Base-by-base conservation (phyloP, 225 moss, liverwort and hornwort genomes). In the Takakia lepidozioides region DNA sequence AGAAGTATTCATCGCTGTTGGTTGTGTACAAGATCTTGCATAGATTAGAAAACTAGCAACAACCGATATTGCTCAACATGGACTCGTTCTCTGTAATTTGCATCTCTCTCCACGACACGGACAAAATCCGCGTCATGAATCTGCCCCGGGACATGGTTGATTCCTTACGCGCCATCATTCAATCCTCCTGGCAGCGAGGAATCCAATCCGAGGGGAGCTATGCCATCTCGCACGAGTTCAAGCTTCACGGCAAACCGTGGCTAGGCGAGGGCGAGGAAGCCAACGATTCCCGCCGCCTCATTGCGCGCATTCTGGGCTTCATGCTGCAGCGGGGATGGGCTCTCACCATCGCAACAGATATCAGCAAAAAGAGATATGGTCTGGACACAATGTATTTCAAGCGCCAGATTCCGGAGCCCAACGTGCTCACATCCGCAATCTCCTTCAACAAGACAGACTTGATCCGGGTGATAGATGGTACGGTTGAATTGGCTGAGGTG, bases 201-300 rank as follows among this genome's bases (percentile, higher is more conserved):
- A 75, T 84, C 16, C 80, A 80, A 37, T 62, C 66, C 1, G 79
- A 80, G 49, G 57, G 57, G 0, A 1, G 38, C 0, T 60, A 69
- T 4, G 72, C 65, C 4, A 53, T 65, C 47, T 57, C 69, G 2
- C 62, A 71, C 40, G 29, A 69, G 40, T 63, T 83, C 44, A 71
- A 80, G 63, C 69, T 83, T 28, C 34, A 23, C 0, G 83, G 79
- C 8, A 49, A 28, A 1, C 83, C 83, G 0, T 83, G 79, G 79
- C 0, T 1, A 8, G 62, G 49, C 7, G 17, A 1, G 1, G 38
- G 56, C 17, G 48, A 49, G 47, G 52, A 74, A 20, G 48, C 70
- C 1, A 43, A 46, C 11, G 5, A 3, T n/a, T 24, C 71, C 4
- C 67, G 66, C 1, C 36, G 35, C 16, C 72, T 83, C 35, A 25